These are phyloP conservation scores for Blepharisma undulans DNA, from an alignment of 169 alveolate genomes.

Conservation along the genomic window DNA sequence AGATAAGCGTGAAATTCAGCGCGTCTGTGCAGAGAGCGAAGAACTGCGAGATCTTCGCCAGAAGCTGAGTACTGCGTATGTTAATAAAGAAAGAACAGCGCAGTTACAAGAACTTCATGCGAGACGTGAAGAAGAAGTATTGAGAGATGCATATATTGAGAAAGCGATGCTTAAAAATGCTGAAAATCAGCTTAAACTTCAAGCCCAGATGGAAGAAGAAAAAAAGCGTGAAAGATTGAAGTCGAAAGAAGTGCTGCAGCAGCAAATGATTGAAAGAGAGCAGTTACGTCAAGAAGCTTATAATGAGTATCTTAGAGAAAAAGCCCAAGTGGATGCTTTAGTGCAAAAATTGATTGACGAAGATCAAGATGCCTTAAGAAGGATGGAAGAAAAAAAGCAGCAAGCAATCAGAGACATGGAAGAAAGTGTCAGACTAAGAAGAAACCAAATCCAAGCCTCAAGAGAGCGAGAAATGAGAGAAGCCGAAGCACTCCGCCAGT, in stretches of 20 bases:
- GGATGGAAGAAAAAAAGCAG: constrained; percentile 44
- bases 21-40: constrained; percentile 38
- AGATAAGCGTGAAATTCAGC: constrained; percentile 18
- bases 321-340: constrained; percentile 64
- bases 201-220: constrained; percentile 8
- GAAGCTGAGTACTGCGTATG: constrained; percentile 58
- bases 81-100: constrained; percentile 67
- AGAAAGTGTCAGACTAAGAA: constrained; percentile 50
- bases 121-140: constrained; percentile 46
- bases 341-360: constrained; percentile 64
- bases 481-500: constrained; percentile 49
- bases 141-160: constrained; percentile 40
- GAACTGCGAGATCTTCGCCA: constrained; percentile 48
- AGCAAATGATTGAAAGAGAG: constrained; percentile 65
- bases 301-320: constrained; percentile 65
- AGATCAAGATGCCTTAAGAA: constrained; percentile 48
- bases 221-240: neutral
- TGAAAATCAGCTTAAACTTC: constrained; percentile 23
- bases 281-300: constrained; percentile 62
- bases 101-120: constrained; percentile 61
- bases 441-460: constrained; percentile 45
- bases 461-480: constrained; percentile 61
- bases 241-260: constrained; percentile 50
- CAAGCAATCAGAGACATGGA: constrained; percentile 63
- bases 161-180: constrained; percentile 23